Evolutionary conservation across 768 basidiomycete species (phyloP), one percentile per base, ranked within the genome.

Genomic region (Macrolepiota dolichaula): DNA sequence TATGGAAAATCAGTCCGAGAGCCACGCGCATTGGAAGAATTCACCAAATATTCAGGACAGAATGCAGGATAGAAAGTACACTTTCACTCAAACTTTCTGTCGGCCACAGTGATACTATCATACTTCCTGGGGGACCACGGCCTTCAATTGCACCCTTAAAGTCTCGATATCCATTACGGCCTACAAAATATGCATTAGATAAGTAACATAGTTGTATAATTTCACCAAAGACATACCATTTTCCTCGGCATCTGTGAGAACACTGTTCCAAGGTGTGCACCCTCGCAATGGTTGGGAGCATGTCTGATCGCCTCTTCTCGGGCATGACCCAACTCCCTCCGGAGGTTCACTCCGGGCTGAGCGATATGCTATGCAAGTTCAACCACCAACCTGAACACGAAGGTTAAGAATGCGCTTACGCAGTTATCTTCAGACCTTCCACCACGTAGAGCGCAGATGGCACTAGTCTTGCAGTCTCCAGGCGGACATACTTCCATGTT

Each of bases 381-480:
- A 49, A 49, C 9, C 25, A 12, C 47, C 19, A 49, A 49, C 25
- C 19, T 5, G 22, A 19, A 24, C 6, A 7, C 25, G 5, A 27
- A 27, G 19, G 7, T 24, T 29, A 61, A 56, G 24, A 47, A 24
- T 11, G 15, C 36, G 63, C 74, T 37, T 66, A 80, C 79, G 64
- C 80, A 81, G 55, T 77, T 78, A 63, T 80, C 67, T 63, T 80
- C 72, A 4, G 77, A 68, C 36, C 81, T 69, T 66, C 79, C 67
- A 3, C 77, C 75, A 27, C 80, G 69, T 61, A 81, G 67, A 52
- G 76, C 75, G 64, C 82, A 84, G 11, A 83, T 77, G 12, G 75
- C 74, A 12, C 56, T 64, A 19, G 69, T 70, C 67, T 74, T 78
- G 70, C 81, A 82, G 22, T 66, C 68, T 7, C 66, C 74, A 32